Percentiles rank a stretch among this genome's conserved stretches.
Conservation (phyloP, 2,329 filamentous ascomycete genomes). For the Torrubiellomyces zombiae region DNA sequence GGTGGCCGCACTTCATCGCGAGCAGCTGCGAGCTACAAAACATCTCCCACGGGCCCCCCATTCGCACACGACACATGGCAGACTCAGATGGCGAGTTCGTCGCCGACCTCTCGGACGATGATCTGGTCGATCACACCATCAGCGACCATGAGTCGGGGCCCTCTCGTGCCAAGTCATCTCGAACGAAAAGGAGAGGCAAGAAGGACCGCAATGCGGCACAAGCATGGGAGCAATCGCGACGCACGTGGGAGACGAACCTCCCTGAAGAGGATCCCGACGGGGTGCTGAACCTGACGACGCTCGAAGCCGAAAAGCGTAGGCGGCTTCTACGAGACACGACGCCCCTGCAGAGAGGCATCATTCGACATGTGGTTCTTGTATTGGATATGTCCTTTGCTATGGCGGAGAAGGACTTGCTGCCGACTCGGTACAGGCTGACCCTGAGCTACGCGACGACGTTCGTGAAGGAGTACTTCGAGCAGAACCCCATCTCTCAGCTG, state of each 20-base stretch:
- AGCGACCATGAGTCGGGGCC: constrained; percentile 19
- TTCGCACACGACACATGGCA: constrained; percentile 34
- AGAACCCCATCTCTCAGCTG: constrained; percentile 94
- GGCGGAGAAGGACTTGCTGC: constrained; percentile 85
- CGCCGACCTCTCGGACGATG: constrained; percentile 47
- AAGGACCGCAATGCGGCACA: constrained; percentile 27
- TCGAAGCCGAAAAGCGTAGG: constrained; percentile 66
- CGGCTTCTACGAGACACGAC: constrained; percentile 86
- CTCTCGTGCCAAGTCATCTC: constrained; percentile 12
- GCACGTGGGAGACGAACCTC: constrained; percentile 57
- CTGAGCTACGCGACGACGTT: constrained; percentile 76
- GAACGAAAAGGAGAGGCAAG: constrained; percentile 14
- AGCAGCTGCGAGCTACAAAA: constrained; percentile 1
- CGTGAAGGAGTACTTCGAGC: constrained; percentile 89
- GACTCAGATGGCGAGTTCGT: constrained; percentile 60
- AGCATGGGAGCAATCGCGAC: constrained; percentile 50
- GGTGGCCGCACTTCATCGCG: constrained; percentile 3
- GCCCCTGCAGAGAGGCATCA: constrained; percentile 88
- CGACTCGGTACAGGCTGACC: constrained; percentile 68
- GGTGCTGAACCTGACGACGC: constrained; percentile 57
- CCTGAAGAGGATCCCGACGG: constrained; percentile 58
- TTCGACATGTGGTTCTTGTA: constrained; percentile 83
- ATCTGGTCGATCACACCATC: constrained; percentile 34
- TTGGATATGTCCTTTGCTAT: constrained; percentile 88
- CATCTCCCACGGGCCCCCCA: background rate